A percentile compares a stretch with the other conserved stretches of the same genome.
phyloP scores from a whole-genome alignment of 1,284 basidiomycete genomes.

The Anthracocystis setariae region DNA sequence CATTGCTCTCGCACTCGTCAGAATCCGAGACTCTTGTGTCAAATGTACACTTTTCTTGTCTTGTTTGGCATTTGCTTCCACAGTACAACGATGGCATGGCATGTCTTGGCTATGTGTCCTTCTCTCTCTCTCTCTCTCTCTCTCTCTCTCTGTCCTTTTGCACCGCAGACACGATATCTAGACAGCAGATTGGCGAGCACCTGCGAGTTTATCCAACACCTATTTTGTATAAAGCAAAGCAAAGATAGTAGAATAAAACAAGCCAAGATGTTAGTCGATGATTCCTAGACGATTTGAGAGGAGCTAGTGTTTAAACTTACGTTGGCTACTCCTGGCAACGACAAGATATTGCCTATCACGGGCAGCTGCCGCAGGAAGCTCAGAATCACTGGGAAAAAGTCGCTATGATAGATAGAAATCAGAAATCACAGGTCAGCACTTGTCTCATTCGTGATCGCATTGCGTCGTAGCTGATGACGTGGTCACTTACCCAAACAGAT shows the following conservation, averaged over 20 bases:
- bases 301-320: constrained; percentile 50
- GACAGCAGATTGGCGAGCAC: constrained; percentile 69
- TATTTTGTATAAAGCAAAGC: constrained; percentile 13
- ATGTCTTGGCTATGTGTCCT: background rate
- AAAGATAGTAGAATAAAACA: background rate
- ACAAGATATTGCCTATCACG: constrained; percentile 85
- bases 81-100: background rate
- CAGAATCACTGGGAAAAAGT: constrained; percentile 98
- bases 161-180: constrained; percentile 17
- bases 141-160: background rate
- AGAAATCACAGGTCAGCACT: background rate
- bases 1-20: no score
- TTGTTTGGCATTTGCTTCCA: background rate
- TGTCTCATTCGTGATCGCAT: no score
- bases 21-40: no score
- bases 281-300: background rate
- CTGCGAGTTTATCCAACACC: constrained; percentile 69
- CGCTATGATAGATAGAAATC: constrained; percentile 72
- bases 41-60: background rate
- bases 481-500: constrained; percentile 91
- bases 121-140: background rate
- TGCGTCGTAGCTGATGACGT: no score
- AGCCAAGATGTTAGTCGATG: background rate
- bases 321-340: constrained; percentile 74
- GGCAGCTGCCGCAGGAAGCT: constrained; percentile 95